Conservation (phyloP, 345 rosid species). For the Hibiscus tridactylites region DNA sequence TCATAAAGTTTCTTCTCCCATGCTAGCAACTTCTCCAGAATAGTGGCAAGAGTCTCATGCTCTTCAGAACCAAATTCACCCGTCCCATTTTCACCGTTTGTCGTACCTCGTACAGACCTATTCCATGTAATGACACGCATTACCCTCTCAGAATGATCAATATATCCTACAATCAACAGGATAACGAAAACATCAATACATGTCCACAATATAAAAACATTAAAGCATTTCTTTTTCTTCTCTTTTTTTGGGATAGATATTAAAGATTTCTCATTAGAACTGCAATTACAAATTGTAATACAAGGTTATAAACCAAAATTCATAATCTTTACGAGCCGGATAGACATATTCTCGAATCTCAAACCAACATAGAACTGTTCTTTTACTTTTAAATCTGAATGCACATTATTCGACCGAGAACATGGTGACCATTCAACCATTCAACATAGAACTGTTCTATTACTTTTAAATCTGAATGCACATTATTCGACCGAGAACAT, state of each 20-base stretch:
- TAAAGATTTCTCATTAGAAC: neutral
- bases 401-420: neutral
- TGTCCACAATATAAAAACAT: neutral
- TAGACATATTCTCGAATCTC: neutral
- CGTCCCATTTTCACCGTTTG: slow-evolving; percentile 52
- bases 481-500: neutral
- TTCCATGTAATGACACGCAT: slow-evolving; percentile 98
- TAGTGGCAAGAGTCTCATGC: slow-evolving; percentile 77
- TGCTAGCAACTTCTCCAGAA: slow-evolving; percentile 86
- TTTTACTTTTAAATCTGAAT: neutral
- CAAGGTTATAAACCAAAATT: neutral
- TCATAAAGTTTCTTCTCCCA: slow-evolving; percentile 98
- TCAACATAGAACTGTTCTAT: neutral
- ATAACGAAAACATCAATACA: neutral
- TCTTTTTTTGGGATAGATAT: neutral
- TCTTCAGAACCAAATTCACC: slow-evolving; percentile 68
- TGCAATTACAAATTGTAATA: neutral
- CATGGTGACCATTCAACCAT: neutral
- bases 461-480: neutral
- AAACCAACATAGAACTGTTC: neutral
- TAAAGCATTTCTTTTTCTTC: neutral
- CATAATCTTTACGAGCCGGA: neutral
- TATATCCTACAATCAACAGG: slow-evolving; percentile 42
- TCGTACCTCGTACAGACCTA: slow-evolving; percentile 54
- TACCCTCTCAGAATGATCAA: slow-evolving; percentile 92